phyloP scores from a whole-genome alignment of 495 filamentous ascomycete genomes.

The Aspergillus steynii region DNA sequence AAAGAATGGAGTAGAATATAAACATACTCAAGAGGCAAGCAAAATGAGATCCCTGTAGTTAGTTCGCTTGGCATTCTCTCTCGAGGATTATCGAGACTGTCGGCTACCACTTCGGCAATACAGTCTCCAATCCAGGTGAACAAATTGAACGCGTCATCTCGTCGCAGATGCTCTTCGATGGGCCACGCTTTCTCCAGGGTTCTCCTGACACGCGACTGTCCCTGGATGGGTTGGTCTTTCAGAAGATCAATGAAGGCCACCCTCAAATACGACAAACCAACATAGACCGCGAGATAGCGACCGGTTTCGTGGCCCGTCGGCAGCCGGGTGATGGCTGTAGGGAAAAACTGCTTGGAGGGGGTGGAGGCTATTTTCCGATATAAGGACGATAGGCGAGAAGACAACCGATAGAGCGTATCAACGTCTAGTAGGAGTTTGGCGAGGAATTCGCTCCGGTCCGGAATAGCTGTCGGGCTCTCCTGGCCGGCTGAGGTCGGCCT shows the following conservation, averaged over 20 bases:
- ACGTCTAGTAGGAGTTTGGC: conserved; percentile 20
- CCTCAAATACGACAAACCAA: conserved; percentile 72
- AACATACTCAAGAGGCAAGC: conserved; percentile 73
- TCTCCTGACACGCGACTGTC: conserved; percentile 45
- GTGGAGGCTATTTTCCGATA: conserved; percentile 60
- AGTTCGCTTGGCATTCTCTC: conserved; percentile 48
- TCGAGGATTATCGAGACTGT: conserved; percentile 34
- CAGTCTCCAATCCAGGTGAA: conserved; percentile 75
- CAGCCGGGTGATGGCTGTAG: conserved; percentile 69
- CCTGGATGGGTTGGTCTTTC: conserved; percentile 35
- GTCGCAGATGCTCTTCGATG: conserved; percentile 70
- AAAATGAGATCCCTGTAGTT: conserved; percentile 73
- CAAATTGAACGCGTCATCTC: conserved; percentile 62
- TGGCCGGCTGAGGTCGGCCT: background rate
- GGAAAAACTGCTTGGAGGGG: conserved; percentile 66
- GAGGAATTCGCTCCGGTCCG: background rate
- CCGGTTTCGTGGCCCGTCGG: conserved; percentile 60
- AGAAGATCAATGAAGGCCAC: conserved; percentile 71
- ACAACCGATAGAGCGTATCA: conserved; percentile 51
- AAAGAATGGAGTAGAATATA: background rate
- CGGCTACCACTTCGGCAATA: conserved; percentile 65
- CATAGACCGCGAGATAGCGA: conserved; percentile 69
- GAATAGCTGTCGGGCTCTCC: background rate
- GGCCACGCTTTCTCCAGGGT: conserved; percentile 69
- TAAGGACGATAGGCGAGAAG: conserved; percentile 53